phyloP scores from a whole-genome alignment of 2,329 filamentous ascomycete genomes.

The Orbilia brochopaga region DNA sequence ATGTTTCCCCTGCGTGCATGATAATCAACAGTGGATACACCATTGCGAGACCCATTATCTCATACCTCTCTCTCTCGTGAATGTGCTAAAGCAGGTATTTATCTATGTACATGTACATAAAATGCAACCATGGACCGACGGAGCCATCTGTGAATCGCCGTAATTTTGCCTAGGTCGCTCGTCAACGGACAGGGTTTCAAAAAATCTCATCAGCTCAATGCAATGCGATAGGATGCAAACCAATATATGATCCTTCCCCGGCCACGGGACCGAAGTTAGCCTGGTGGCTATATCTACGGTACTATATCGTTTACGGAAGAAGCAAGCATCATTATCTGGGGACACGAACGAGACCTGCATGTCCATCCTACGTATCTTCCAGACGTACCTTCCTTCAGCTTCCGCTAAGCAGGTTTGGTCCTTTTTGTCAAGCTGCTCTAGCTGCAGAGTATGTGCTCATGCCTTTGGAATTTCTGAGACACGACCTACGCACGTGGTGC shows the following conservation, averaged over 20 bases:
- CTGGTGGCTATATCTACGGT: constrained; percentile 13
- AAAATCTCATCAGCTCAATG: constrained; percentile 30
- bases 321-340: constrained; percentile 35
- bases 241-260: constrained; percentile 20
- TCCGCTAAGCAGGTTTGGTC: constrained; percentile 11
- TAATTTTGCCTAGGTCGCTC: constrained; percentile 27
- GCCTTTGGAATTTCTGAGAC: constrained; percentile 40
- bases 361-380: constrained; percentile 26
- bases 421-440: constrained; percentile 29
- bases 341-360: neutral
- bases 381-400: constrained; percentile 8
- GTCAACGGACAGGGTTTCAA: constrained; percentile 28
- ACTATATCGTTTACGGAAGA: constrained; percentile 16
- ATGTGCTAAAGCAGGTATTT: constrained; percentile 41
- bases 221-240: neutral
- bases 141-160: constrained; percentile 27
- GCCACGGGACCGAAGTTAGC: constrained; percentile 6
- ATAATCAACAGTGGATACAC: constrained; percentile 24
- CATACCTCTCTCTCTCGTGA: neutral
- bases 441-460: constrained; percentile 15
- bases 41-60: constrained; percentile 12
- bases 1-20: constrained; percentile 17
- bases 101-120: no score
- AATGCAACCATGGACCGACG: constrained; percentile 1
- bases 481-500: constrained; percentile 45